These are phyloP conservation scores for Cercospora sesami DNA, from an alignment of 2,329 filamentous ascomycete species.

Conservation along the genomic window DNA sequence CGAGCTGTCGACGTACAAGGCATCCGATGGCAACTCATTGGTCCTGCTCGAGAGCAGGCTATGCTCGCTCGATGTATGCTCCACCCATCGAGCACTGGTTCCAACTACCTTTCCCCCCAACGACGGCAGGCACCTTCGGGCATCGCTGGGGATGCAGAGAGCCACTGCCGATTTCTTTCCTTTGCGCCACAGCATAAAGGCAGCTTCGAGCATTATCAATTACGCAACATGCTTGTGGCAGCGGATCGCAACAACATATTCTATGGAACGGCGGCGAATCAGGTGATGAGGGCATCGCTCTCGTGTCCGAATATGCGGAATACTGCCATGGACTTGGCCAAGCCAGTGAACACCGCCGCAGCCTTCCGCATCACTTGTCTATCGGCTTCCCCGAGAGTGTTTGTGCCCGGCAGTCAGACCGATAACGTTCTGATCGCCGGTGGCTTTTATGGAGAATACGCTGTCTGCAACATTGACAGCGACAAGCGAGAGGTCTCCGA, in stretches of 20 bases:
- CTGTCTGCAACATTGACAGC: constrained; percentile 41
- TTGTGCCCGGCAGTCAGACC: background rate
- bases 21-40: constrained; percentile 38
- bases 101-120: background rate
- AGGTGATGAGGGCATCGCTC: constrained; percentile 52
- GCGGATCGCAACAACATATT: constrained; percentile 57
- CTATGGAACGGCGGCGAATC: constrained; percentile 50
- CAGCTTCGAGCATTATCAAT: constrained; percentile 59
- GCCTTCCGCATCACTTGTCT: constrained; percentile 27
- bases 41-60: constrained; percentile 33
- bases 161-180: constrained; percentile 33
- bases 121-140: background rate
- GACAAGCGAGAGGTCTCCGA: constrained; percentile 40
- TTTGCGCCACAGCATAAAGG: constrained; percentile 48
- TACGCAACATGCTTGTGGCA: constrained; percentile 59
- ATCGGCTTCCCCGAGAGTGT: constrained; percentile 17
- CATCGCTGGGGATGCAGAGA: constrained; percentile 18
- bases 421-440: constrained; percentile 50
- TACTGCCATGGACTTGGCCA: constrained; percentile 52
- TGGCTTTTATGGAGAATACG: constrained; percentile 60
- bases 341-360: constrained; percentile 21
- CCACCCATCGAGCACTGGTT: constrained; percentile 29
- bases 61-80: constrained; percentile 34
- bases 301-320: constrained; percentile 46
- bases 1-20: constrained; percentile 40